Conservation (phyloP, 108 stramenopile genomes). For the Hondaea fermentalgiana region DNA sequence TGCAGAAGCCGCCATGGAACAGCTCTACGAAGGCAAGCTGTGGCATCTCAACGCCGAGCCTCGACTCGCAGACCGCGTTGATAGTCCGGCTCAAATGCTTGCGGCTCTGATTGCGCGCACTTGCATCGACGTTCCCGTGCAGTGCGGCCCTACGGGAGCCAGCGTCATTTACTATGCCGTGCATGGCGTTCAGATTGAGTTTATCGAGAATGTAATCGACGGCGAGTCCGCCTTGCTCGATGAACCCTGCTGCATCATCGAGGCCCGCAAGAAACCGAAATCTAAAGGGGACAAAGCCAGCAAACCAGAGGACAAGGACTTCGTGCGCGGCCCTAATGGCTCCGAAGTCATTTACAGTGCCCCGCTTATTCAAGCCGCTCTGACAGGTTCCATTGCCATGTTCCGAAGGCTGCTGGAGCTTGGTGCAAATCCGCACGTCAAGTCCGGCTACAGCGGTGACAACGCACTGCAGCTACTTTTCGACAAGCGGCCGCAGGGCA, state of each 20-base stretch:
- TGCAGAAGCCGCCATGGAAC: not conserved
- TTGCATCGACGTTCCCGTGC: not conserved
- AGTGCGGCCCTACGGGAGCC: not conserved
- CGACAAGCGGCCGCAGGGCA: not conserved
- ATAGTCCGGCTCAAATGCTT: not conserved
- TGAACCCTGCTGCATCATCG: not conserved
- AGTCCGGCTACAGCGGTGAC: not conserved
- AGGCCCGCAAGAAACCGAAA: not conserved
- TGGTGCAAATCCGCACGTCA: not conserved
- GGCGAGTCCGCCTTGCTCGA: not conserved
- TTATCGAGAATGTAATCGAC: not conserved
- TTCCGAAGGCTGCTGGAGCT: not conserved
- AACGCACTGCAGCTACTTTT: not conserved
- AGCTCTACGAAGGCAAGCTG: not conserved
- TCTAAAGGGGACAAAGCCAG: no score
- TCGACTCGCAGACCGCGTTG: not conserved
- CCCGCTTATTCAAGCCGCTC: not conserved
- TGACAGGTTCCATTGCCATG: not conserved
- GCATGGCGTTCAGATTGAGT: not conserved
- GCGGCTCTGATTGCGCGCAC: not conserved
- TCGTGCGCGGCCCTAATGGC: not conserved
- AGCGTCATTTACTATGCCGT: not conserved
- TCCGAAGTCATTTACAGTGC: not conserved
- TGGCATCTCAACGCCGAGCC: not conserved
- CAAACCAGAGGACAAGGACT: no score